Base-by-base conservation (phyloP, 2,329 filamentous ascomycete species). In the Epicoccum sorghinum region DNA sequence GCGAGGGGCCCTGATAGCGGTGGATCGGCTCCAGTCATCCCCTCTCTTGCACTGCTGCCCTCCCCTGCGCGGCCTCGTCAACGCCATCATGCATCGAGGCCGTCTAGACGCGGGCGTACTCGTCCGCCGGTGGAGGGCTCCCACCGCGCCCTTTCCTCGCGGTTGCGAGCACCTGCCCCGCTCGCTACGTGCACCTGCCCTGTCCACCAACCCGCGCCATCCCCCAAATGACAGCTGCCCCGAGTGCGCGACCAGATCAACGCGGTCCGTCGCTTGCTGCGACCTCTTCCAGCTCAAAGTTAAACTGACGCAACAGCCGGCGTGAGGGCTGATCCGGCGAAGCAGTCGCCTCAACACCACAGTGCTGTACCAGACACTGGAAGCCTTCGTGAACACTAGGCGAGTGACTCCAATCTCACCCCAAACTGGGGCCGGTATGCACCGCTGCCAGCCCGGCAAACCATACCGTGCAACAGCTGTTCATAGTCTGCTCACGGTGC, bases 1-100 rank as follows among this genome's bases (percentile, higher is more conserved):
- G 51, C 40, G 40, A 49, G 33, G 10, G 29, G 33, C 25, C 44
- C 37, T 13, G 13, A 35, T 48, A 48, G 45, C 51, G 39, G 51
- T 54, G 51, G 45, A 48, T 48, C 51, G 27, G 27, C 40, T 45
- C 45, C 40, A 54, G 51, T 54, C 39, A 29, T 29, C 40, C 29
- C 39, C 43, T 42, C 49, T 43, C 53, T 47, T 46, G 44, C 50
- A 43, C 30, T 44, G 44, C 51, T 46, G 51, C 27, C 37, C 52
- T 40, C 35, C 42, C 47, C 51, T 54, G 51, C 35, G 52, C 24
- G 41, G 38, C 27, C 27, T 39, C 18, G 43, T 38, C 43, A 44
- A 48, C 48, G 44, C 33, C 53, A 56, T 52, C 53, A 56, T 56
- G 53, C 53, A 41, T 48, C 53, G 22, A 56, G 47, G 39, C 53